phyloP scores from a whole-genome alignment of 2,329 filamentous ascomycete species.

The Verticillium isaacii region DNA sequence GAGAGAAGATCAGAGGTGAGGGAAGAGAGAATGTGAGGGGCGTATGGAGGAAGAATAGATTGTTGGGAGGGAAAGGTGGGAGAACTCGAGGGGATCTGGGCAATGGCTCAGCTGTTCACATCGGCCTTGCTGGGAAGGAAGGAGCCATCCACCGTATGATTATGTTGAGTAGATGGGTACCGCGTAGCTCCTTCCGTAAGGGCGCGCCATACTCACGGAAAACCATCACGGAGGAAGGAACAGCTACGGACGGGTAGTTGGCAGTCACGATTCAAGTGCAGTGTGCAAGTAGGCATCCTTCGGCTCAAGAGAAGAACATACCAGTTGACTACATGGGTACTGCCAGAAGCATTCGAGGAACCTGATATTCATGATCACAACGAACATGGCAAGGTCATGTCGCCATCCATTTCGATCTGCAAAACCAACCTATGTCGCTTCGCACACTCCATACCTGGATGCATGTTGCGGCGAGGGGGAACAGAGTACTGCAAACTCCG shows the following conservation, averaged over 20 bases:
- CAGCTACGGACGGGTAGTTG: background rate
- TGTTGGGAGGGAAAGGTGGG: background rate
- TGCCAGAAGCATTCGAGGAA: too few relatives aligned
- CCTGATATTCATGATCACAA: too few relatives aligned
- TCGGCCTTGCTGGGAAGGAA: background rate
- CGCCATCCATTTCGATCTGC: too few relatives aligned
- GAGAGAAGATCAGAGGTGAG: background rate
- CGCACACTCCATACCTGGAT: too few relatives aligned
- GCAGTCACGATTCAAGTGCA: background rate
- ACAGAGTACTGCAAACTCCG: too few relatives aligned
- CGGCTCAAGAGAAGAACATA: too few relatives aligned
- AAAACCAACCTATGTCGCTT: too few relatives aligned
- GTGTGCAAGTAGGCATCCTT: background rate
- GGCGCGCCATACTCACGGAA: background rate
- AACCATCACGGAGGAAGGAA: background rate
- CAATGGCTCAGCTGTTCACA: background rate
- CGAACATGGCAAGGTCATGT: too few relatives aligned
- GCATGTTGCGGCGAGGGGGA: too few relatives aligned
- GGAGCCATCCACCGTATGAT: background rate
- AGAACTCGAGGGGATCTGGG: conserved; percentile 6
- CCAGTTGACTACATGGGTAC: too few relatives aligned
- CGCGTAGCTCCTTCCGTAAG: background rate
- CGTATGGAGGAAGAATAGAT: conserved; percentile 6
- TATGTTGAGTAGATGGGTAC: background rate
- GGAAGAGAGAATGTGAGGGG: background rate